These are phyloP conservation scores for Fusarium lateritium DNA, from an alignment of 2,329 filamentous ascomycete genomes.

Conservation along the genomic window DNA sequence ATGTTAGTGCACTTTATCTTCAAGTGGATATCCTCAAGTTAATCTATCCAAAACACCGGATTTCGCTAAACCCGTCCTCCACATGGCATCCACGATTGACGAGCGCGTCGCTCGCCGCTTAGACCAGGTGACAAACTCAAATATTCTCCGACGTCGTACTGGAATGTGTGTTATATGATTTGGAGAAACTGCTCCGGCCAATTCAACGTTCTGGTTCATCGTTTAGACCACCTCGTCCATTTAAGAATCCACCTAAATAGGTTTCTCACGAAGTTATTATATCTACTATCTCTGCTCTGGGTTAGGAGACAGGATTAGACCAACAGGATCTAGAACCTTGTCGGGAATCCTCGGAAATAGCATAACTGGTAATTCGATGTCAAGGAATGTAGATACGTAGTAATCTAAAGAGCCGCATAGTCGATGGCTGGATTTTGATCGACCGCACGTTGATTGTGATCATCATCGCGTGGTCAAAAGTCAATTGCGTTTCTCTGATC, in stretches of 20 bases:
- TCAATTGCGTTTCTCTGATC: background rate
- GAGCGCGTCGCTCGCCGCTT: conserved; percentile 7
- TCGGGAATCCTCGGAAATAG: background rate
- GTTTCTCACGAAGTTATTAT: background rate
- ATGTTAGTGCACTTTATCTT: background rate
- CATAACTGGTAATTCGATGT: background rate
- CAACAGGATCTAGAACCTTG: background rate
- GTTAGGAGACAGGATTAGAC: no score
- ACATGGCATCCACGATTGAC: conserved; percentile 4
- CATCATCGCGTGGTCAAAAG: background rate
- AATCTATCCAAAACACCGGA: background rate
- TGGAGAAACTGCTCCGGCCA: background rate
- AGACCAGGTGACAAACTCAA: conserved; percentile 5
- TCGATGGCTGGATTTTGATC: background rate
- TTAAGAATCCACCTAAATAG: no score
- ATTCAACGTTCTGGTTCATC: no score
- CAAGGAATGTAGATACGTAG: background rate
- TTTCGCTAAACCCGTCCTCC: conserved; percentile 12
- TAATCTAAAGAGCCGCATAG: background rate
- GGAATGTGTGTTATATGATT: background rate
- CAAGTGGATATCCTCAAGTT: conserved; percentile 3
- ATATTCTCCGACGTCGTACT: background rate
- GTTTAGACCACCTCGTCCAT: no score
- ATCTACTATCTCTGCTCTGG: background rate
- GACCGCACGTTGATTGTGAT: background rate